Evolutionary conservation across 352 stramenopile genomes (phyloP).

Genomic region (Globisporangium viniferum): DNA sequence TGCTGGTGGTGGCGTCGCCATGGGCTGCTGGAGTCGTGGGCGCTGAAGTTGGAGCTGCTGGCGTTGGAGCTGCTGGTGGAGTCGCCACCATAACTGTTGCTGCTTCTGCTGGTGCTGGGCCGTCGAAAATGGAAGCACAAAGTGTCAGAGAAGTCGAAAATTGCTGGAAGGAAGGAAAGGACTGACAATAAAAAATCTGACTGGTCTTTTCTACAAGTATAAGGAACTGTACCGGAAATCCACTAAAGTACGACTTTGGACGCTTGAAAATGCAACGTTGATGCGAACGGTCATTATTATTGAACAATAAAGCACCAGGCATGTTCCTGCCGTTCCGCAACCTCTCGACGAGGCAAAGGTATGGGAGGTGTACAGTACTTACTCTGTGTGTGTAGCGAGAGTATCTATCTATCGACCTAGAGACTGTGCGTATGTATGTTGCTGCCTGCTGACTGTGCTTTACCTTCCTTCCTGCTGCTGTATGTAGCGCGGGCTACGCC

Average conservation of each 20-base stretch:
- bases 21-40: neutral
- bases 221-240: too few relatives aligned
- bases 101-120: too few relatives aligned
- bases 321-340: conserved; percentile 59
- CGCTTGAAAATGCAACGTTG: too few relatives aligned
- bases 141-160: too few relatives aligned
- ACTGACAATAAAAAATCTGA: too few relatives aligned
- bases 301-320: neutral
- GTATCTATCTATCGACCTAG: neutral
- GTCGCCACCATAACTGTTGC: too few relatives aligned
- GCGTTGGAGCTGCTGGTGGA: neutral
- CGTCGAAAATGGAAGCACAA: too few relatives aligned
- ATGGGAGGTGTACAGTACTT: neutral
- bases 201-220: too few relatives aligned
- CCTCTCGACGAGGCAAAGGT: conserved; percentile 61
- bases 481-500: conserved; percentile 53
- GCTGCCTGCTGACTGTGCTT: neutral
- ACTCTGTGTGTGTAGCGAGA: neutral
- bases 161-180: too few relatives aligned
- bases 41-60: neutral
- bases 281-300: neutral
- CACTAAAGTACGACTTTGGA: too few relatives aligned
- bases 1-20: neutral
- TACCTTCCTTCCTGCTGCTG: neutral
- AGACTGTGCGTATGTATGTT: neutral